A percentile compares a stretch with the other conserved stretches of the same genome.
These are phyloP conservation scores for Biscogniauxia mediterranea DNA, from an alignment of 2,329 filamentous ascomycete genomes.

Conservation along the genomic window DNA sequence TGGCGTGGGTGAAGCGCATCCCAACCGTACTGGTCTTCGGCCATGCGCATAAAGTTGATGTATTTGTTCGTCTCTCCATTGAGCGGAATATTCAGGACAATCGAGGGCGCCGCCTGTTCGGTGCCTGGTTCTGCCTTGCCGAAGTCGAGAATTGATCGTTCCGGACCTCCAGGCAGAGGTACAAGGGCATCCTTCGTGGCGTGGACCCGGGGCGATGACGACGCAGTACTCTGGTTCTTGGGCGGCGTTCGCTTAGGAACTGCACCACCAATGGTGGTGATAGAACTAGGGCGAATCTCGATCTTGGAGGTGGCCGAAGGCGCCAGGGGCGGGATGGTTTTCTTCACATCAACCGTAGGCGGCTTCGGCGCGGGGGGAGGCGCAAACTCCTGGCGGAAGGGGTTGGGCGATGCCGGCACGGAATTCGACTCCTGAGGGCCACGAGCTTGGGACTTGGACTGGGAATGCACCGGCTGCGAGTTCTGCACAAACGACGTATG, in stretches of 20 bases:
- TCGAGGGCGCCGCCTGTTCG: slow-evolving; percentile 66
- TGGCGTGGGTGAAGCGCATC: slow-evolving; percentile 88
- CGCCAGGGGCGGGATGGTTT: slow-evolving; percentile 34
- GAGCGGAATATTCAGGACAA: slow-evolving; percentile 80
- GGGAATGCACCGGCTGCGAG: slow-evolving; percentile 24
- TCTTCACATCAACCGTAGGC: slow-evolving; percentile 37
- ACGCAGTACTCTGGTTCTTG: slow-evolving; percentile 38
- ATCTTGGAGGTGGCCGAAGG: slow-evolving; percentile 28
- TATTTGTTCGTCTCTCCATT: slow-evolving; percentile 83
- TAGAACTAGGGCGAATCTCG: slow-evolving; percentile 34
- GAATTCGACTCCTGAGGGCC: slow-evolving; percentile 37
- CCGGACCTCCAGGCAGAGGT: slow-evolving; percentile 36
- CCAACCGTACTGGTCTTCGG: slow-evolving; percentile 91
- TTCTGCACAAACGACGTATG: slow-evolving; percentile 35
- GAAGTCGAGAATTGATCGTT: slow-evolving; percentile 61
- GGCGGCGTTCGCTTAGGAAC: slow-evolving; percentile 29
- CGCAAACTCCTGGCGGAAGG: slow-evolving; percentile 36
- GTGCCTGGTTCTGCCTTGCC: slow-evolving; percentile 58
- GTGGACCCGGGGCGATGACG: slow-evolving; percentile 50
- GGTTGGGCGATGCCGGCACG: slow-evolving; percentile 44
- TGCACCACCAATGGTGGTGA: slow-evolving; percentile 33
- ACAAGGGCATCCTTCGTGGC: slow-evolving; percentile 46
- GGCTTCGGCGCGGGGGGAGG: slow-evolving; percentile 34
- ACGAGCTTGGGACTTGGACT: slow-evolving; percentile 28
- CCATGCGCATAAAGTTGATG: slow-evolving; percentile 91